These are phyloP conservation scores for Alternaria ventricosa DNA, from an alignment of 2,329 filamentous ascomycete genomes.

Conservation along the genomic window DNA sequence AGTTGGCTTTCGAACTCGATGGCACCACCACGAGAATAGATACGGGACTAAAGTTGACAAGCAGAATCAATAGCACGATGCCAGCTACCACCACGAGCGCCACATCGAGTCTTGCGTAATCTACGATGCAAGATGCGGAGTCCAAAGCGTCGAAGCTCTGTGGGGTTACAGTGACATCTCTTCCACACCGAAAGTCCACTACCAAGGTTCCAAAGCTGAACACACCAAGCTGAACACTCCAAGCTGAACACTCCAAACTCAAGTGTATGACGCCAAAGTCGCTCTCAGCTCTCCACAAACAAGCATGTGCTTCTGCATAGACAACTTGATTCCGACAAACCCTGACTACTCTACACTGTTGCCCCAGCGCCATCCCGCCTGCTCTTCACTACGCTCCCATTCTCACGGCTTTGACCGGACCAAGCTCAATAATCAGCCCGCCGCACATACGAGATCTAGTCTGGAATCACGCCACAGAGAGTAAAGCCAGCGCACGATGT, in stretches of 20 bases:
- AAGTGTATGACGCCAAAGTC: neutral
- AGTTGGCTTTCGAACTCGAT: neutral
- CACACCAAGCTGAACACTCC: neutral
- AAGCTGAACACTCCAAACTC: neutral
- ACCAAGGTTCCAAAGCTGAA: neutral
- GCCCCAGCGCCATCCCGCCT: neutral
- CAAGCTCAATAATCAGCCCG: neutral
- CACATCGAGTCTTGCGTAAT: neutral
- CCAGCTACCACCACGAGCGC: neutral
- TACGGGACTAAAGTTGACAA: neutral
- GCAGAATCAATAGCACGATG: neutral
- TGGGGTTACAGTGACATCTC: neutral
- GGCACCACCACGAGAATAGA: neutral
- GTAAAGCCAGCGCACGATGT: neutral
- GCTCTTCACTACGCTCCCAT: neutral
- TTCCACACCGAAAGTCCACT: neutral
- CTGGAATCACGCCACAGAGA: neutral
- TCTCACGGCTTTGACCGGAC: neutral
- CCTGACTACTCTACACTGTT: neutral
- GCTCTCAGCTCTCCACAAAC: neutral
- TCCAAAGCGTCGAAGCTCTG: neutral
- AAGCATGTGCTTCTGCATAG: neutral
- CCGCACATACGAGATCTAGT: neutral
- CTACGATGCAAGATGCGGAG: neutral
- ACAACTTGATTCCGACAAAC: neutral